phyloP scores from a whole-genome alignment of 495 filamentous ascomycete species.

The Podospora australis region DNA sequence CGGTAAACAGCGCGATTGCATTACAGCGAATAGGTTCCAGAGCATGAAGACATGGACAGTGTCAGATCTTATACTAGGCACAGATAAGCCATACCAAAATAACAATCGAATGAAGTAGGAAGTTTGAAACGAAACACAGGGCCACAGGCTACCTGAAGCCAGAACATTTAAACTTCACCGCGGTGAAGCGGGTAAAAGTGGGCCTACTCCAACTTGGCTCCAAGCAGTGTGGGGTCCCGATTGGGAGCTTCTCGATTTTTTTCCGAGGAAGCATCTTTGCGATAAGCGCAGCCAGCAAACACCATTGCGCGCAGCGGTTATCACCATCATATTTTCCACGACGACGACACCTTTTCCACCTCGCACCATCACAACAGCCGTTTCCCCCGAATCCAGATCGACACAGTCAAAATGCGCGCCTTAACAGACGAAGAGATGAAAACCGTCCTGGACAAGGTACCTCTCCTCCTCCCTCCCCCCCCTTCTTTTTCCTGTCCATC shows the following conservation, averaged over 20 bases:
- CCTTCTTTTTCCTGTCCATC: background rate
- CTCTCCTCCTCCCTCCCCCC: background rate
- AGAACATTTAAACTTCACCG: conserved; percentile 6
- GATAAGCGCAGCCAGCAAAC: conserved; percentile 13
- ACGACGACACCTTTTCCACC: background rate
- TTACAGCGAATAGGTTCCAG: no score
- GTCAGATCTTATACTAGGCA: no score
- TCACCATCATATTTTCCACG: background rate
- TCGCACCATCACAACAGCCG: background rate
- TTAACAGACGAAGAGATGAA: conserved; percentile 68
- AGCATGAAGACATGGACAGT: no score
- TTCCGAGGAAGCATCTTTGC: conserved; percentile 7
- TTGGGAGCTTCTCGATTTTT: conserved; percentile 14
- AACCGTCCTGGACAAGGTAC: conserved; percentile 64
- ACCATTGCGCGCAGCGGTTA: background rate
- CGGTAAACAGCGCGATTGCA: no score
- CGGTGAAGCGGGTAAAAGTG: conserved; percentile 23
- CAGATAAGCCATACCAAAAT: no score
- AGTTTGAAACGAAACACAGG: no score
- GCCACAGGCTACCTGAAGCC: no score
- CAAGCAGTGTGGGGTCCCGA: conserved; percentile 12
- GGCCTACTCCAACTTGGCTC: conserved; percentile 2
- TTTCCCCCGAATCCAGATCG: background rate
- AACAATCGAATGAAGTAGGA: no score
- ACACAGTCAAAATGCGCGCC: conserved; percentile 52